Percentiles rank a stretch among this genome's conserved stretches.
phyloP scores from a whole-genome alignment of 768 basidiomycete species.

The Crassisporium funariophilum region DNA sequence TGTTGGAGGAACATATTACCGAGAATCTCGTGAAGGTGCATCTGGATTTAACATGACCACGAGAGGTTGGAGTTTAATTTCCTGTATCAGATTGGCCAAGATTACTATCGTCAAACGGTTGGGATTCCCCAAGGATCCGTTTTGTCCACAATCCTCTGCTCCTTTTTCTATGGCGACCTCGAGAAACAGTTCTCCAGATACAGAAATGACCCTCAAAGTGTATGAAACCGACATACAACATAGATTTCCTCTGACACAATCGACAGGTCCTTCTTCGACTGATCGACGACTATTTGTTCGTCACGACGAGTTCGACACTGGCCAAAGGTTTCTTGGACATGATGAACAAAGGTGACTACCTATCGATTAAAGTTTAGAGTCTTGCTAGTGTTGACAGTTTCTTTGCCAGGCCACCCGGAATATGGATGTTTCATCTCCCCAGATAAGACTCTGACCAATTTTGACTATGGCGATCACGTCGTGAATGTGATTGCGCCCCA shows the following conservation, averaged over 20 bases:
- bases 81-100: conserved; percentile 65
- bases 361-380: background rate
- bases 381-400: background rate
- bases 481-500: conserved; percentile 55
- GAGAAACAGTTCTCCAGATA: conserved; percentile 63
- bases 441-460: conserved; percentile 90
- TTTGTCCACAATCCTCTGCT: conserved; percentile 92
- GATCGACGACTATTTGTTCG: conserved; percentile 93
- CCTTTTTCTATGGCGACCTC: conserved; percentile 92
- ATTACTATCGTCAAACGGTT: conserved; percentile 84
- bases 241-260: background rate
- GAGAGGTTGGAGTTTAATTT: conserved; percentile 1
- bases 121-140: conserved; percentile 98
- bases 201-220: conserved; percentile 59
- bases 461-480: conserved; percentile 60
- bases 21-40: conserved; percentile 89
- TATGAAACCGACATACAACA: conserved; percentile 37
- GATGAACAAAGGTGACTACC: conserved; percentile 68
- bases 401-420: conserved; percentile 74
- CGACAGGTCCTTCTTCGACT: conserved; percentile 77
- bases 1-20: conserved; percentile 88
- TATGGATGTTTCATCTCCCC: conserved; percentile 91
- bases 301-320: conserved; percentile 64
- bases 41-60: background rate
- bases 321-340: conserved; percentile 71